Conservation (phyloP, 202 grass and related monocot genomes). For the Thinopyrum obtusiflorum region DNA sequence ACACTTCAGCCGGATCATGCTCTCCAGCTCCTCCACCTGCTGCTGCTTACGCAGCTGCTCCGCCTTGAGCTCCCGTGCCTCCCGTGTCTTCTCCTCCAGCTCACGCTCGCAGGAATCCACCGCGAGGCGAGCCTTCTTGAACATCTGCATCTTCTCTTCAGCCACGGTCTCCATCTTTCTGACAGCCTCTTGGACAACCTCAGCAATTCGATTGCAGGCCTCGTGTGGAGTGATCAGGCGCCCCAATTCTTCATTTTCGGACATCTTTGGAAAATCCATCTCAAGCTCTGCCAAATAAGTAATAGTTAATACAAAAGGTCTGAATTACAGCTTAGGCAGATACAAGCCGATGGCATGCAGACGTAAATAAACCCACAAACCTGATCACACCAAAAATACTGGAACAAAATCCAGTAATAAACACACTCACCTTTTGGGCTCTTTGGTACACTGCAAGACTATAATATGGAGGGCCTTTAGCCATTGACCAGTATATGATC, state of each 20-base stretch:
- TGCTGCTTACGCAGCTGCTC: conserved; percentile 51
- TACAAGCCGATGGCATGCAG: background rate
- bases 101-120: conserved; percentile 55
- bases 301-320: background rate
- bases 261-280: conserved; percentile 48
- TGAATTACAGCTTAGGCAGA: background rate
- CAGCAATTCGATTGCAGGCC: conserved; percentile 61
- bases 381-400: background rate
- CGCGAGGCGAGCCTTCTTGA: conserved; percentile 53
- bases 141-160: conserved; percentile 58
- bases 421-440: background rate
- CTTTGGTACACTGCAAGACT: background rate
- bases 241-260: conserved; percentile 50
- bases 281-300: conserved; percentile 54
- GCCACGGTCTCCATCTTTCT: conserved; percentile 78
- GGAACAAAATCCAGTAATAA: background rate
- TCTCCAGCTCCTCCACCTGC: conserved; percentile 76
- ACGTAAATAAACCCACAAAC: conserved; percentile 12
- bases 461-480: background rate
- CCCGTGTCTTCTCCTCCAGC: conserved; percentile 63
- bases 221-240: conserved; percentile 72
- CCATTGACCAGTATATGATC: background rate
- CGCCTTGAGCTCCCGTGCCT: conserved; percentile 47
- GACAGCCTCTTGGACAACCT: conserved; percentile 80
- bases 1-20: conserved; percentile 63